phyloP scores from a whole-genome alignment of 1,284 basidiomycete species.

The Fomitopsis pinicola region DNA sequence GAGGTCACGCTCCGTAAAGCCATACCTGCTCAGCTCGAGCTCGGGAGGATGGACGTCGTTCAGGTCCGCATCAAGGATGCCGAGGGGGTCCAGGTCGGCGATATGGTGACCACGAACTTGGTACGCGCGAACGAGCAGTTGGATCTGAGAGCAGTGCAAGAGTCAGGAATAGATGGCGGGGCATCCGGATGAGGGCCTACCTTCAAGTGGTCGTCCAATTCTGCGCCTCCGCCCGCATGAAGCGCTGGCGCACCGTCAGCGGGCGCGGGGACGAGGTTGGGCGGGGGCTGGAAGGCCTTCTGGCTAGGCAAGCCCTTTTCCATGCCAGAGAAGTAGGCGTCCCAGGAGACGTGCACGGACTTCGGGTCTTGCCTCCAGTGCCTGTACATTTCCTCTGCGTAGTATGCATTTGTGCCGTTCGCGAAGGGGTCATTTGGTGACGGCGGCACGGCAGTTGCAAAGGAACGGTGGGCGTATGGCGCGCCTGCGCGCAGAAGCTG shows the following conservation, averaged over 20 bases:
- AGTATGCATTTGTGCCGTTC: conserved; percentile 91
- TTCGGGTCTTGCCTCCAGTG: conserved; percentile 89
- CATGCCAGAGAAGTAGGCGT: conserved; percentile 91
- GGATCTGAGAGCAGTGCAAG: conserved; percentile 54
- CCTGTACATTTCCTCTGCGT: conserved; percentile 95
- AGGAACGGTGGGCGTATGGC: conserved; percentile 21
- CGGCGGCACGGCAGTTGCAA: conserved; percentile 55
- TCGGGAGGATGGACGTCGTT: conserved; percentile 77
- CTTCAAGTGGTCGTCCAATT: conserved; percentile 94
- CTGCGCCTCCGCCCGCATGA: conserved; percentile 63
- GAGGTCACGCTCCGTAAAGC: conserved; percentile 91
- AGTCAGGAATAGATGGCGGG: background rate
- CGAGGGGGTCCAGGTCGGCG: conserved; percentile 93
- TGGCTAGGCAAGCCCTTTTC: conserved; percentile 84
- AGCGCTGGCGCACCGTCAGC: conserved; percentile 83
- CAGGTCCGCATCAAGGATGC: conserved; percentile 88
- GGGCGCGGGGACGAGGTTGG: conserved; percentile 63
- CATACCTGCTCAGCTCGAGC: conserved; percentile 89
- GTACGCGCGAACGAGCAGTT: conserved; percentile 95
- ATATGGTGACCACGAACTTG: conserved; percentile 98
- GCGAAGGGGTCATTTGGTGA: conserved; percentile 80
- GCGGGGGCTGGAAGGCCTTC: conserved; percentile 85
- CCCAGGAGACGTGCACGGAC: conserved; percentile 94
- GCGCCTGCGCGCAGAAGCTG: background rate
- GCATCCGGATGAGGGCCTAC: conserved; percentile 35